phyloP scores from a whole-genome alignment of 176 grass and related monocot genomes.

The Musa acuminata region DNA sequence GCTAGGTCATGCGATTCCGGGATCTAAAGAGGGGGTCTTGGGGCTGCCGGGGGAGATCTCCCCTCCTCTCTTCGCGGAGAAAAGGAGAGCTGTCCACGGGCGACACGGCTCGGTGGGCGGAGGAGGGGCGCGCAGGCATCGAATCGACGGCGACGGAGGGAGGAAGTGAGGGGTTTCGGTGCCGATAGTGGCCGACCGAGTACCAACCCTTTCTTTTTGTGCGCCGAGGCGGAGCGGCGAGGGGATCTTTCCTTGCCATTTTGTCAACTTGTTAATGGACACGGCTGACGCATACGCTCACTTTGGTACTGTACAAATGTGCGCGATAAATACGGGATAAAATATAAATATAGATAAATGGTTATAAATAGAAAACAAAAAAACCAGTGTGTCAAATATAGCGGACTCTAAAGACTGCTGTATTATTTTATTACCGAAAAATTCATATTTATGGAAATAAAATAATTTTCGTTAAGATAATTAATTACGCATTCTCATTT shows the following conservation, averaged over 20 bases:
- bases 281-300: too few species aligned
- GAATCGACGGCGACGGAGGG: neutral
- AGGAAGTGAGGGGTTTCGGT: neutral
- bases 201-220: neutral
- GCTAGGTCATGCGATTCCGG: neutral
- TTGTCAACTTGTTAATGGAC: neutral
- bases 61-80: conserved; percentile 1
- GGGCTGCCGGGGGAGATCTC: neutral
- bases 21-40: neutral
- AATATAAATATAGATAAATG: too few species aligned
- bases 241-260: neutral
- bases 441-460: too few species aligned
- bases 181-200: neutral
- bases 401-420: too few species aligned
- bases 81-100: neutral
- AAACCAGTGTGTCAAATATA: too few species aligned
- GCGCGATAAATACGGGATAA: too few species aligned
- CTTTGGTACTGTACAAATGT: too few species aligned
- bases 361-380: too few species aligned
- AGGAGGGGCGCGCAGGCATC: conserved; percentile 1
- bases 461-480: too few species aligned
- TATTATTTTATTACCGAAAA: too few species aligned
- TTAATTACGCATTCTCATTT: too few species aligned
- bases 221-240: neutral
- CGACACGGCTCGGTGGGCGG: neutral